Evolutionary conservation across 805 yeast genomes (phyloP), one percentile per base, ranked within the genome.

Genomic region (Kluyveromyces nonfermentans): DNA sequence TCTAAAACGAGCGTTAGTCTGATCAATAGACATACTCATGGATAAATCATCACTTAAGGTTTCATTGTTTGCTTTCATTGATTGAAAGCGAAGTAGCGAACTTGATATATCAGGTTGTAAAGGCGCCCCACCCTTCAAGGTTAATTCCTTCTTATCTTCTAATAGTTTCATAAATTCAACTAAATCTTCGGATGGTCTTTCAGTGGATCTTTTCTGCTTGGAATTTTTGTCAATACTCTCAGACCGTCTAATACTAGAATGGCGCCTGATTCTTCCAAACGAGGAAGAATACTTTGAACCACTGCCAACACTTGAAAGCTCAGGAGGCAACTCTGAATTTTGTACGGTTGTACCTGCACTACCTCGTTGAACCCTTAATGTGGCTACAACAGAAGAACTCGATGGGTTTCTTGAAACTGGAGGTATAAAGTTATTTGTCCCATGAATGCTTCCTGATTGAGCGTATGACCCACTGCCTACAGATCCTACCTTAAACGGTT

Each of bases 141-240:
- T 68, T 19, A 78, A 60, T 35, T 77, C 84, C 7, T 72, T 68
- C 52, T 77, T 78, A 37, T 77, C 75, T 50, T 85, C 93, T 36
- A 85, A 75, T 71, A 82, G 68, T 49, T 74, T 70, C 37, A 85
- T 82, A 66, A 85, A 85, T 41, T 82, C 85, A 46, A 81, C 72
- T 16, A 85, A 68, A 50, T 79, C 85, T 44, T 56, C 56, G 17
- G 54, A 46, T 32, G 51, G 50, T 53, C 48, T 70, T 49, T 39
- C 71, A 62, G 56, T 48, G 15, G 54, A 48, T 5, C 60, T 59
- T 10, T 45, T 47, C 3, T 50, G 45, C 43, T 44, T 56, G 7
- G 38, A 31, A 1, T 58, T 55, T 28, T 53, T 54, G 8, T 59
- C 65, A 5, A 51, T 41, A 30, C 58, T 53, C 9, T 51, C 63